Conservation (phyloP, 805 yeast species). For the Hagleromyces aurorensis region DNA sequence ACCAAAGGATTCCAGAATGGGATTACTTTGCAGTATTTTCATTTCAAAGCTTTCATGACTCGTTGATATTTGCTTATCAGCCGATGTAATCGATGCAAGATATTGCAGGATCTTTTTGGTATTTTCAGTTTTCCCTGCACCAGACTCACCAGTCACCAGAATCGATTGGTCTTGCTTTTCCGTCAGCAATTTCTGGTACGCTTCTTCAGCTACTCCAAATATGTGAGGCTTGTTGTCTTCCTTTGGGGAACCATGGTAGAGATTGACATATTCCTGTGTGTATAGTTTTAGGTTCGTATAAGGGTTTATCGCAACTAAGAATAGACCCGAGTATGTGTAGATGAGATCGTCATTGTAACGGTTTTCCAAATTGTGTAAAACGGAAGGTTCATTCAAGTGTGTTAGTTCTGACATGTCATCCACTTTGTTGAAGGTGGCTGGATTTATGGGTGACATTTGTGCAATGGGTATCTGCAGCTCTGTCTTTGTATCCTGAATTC, state of each 20-base stretch:
- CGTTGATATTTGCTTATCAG: conserved; percentile 15
- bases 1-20: conserved; percentile 92
- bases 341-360: conserved; percentile 74
- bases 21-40: conserved; percentile 88
- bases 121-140: conserved; percentile 98
- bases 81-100: conserved; percentile 64
- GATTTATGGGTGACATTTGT: conserved; percentile 53
- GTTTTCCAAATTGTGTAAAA: conserved; percentile 70
- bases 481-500: conserved; percentile 10
- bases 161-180: conserved; percentile 78
- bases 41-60: conserved; percentile 53
- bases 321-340: conserved; percentile 91
- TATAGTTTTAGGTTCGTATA: conserved; percentile 71
- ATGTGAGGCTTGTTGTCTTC: conserved; percentile 72
- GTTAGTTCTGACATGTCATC: conserved; percentile 95
- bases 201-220: conserved; percentile 81
- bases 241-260: conserved; percentile 43
- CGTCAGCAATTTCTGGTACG: conserved; percentile 64
- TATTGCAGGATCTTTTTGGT: conserved; percentile 93
- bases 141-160: conserved; percentile 96
- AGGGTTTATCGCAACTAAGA: conserved; percentile 92
- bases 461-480: conserved; percentile 23
- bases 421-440: conserved; percentile 81
- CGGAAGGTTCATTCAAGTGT: conserved; percentile 89
- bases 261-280: conserved; percentile 45